phyloP scores from a whole-genome alignment of 768 basidiomycete species.

The Boletus fagicola region DNA sequence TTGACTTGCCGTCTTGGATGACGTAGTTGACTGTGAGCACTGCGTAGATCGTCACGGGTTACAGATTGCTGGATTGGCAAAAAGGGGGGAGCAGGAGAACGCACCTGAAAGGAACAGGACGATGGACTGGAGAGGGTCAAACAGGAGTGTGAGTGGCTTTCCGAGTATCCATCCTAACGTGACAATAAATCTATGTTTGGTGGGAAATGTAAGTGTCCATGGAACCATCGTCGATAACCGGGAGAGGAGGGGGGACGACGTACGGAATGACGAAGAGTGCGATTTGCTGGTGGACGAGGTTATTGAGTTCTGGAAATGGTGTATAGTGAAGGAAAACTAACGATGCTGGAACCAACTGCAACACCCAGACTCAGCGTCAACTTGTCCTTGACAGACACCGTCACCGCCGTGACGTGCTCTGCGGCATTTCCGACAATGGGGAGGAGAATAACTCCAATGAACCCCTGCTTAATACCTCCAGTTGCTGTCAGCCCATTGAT shows the following conservation, averaged over 20 bases:
- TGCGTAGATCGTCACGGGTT: constrained; percentile 22
- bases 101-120: constrained; percentile 35
- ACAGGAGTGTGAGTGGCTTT: no score
- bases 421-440: constrained; percentile 93
- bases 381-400: constrained; percentile 88
- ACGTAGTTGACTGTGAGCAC: constrained; percentile 85
- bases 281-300: constrained; percentile 53
- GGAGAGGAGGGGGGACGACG: constrained; percentile 16
- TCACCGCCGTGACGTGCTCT: constrained; percentile 90
- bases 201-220: constrained; percentile 8
- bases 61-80: background rate
- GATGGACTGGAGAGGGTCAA: no score
- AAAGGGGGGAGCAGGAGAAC: constrained; percentile 18
- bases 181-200: constrained; percentile 57
- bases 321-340: constrained; percentile 36
- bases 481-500: constrained; percentile 67
- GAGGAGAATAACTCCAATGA: constrained; percentile 83
- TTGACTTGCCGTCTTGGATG: no score
- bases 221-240: background rate
- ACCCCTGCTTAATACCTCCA: constrained; percentile 67
- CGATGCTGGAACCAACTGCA: constrained; percentile 84
- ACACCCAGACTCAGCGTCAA: constrained; percentile 84
- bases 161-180: constrained; percentile 78
- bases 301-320: background rate
- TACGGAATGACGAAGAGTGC: no score